Evolutionary conservation across 306 rosid genomes (phyloP), one percentile per base, ranked within the genome.

Genomic region (Luffa acutangula): DNA sequence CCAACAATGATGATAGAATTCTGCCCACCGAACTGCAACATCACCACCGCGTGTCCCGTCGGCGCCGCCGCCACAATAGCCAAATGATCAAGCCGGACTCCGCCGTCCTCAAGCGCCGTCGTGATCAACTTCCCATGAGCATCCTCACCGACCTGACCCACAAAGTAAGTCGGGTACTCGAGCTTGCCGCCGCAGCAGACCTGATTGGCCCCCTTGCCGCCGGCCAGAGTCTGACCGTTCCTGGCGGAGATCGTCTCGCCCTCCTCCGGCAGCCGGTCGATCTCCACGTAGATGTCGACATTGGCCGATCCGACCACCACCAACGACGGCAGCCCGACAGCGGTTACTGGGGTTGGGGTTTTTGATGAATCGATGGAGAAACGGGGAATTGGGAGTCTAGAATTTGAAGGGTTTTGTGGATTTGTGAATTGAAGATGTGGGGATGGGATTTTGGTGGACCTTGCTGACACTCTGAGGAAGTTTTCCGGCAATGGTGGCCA

Each of bases 281-380:
- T 91, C 84, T 92, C 98, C 2, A 95, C 85, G 76, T 92, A 92
- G 82, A 92, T 91, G 84, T 95, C 97, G 5, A 96, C 97, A 84
- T 91, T 91, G 71, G 97, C 97, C 25, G 97, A 95, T 0, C 97
- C 98, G 0, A 95, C 95, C 20, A 95, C 98, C 34, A 95, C 92
- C 1, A 92, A 81, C 2, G 95, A 96, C 42, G 80, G 80, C 56
- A 39, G 85, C 56, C 3, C 34, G 57, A 69, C 3, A 78, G 58
- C 1, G 76, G 78, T 20, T 2, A 80, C 33, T 14, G 89, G 86
- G 79, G 85, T 70, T 71, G 67, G 63, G 10, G 78, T 3, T 13
- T 79, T 75, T 0, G 92, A 87, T 2, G 90, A 78, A 64, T 83
- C 79, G 14, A 78, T 8, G 15, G 92, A 80, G 78, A 82, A 86